These are phyloP conservation scores for Solanum hybrid DNA, from an alignment of 305 asterid species.

Conservation along the genomic window DNA sequence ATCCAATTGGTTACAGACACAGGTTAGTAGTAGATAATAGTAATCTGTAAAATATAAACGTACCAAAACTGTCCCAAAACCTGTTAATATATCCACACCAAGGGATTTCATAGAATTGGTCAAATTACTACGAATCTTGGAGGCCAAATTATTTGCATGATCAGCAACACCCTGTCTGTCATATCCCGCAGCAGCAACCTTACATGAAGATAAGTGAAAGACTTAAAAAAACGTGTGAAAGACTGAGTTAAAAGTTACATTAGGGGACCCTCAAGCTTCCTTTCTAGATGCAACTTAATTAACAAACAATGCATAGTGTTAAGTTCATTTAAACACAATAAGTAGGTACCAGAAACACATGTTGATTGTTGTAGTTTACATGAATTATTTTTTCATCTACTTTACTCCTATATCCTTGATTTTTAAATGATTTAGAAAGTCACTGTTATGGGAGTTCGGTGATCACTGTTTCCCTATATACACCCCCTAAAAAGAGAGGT, in stretches of 20 bases:
- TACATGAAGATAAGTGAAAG: slow-evolving; percentile 12
- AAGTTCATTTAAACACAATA: neutral
- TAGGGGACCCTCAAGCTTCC: neutral
- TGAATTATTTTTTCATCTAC: neutral
- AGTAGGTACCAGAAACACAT: neutral
- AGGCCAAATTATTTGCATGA: slow-evolving; percentile 93
- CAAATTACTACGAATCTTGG: slow-evolving; percentile 79
- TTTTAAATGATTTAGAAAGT: neutral
- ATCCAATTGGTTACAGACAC: neutral
- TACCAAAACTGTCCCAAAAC: slow-evolving; percentile 80
- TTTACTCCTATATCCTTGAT: neutral
- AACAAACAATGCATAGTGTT: neutral
- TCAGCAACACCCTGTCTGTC: slow-evolving; percentile 96
- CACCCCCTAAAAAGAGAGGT: neutral
- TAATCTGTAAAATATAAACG: slow-evolving; percentile 12
- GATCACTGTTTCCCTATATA: neutral
- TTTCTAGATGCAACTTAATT: neutral
- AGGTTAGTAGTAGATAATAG: neutral
- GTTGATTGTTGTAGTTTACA: neutral
- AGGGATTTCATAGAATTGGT: slow-evolving; percentile 88
- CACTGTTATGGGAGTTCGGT: neutral
- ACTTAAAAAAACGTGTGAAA: neutral
- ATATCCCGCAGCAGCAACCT: slow-evolving; percentile 96
- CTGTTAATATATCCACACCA: slow-evolving; percentile 94
- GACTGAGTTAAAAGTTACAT: neutral